Evolutionary conservation across 2,329 filamentous ascomycete genomes (phyloP).

Genomic region (Fusarium sp.): DNA sequence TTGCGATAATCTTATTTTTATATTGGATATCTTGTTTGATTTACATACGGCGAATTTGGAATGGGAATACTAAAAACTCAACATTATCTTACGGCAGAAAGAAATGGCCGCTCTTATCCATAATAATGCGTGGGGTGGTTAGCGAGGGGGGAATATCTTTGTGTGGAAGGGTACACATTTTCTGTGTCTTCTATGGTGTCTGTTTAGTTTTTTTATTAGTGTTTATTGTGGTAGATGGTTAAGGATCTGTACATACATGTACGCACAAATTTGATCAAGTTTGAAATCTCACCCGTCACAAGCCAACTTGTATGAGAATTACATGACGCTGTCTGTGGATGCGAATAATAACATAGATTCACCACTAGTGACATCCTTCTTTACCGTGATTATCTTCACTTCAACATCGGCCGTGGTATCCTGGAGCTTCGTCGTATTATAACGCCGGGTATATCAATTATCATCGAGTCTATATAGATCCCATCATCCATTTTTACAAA

Average conservation of each 20-base stretch:
- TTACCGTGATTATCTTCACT: background rate
- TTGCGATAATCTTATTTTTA: constrained; percentile 34
- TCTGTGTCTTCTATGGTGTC: constrained; percentile 38
- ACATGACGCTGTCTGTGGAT: background rate
- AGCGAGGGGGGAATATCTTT: constrained; percentile 38
- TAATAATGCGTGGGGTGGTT: constrained; percentile 46
- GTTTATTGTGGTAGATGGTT: constrained; percentile 35
- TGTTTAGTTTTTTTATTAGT: constrained; percentile 30
- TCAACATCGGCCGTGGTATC: background rate
- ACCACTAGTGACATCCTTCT: background rate
- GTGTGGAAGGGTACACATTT: constrained; percentile 16
- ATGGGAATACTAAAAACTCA: constrained; percentile 45
- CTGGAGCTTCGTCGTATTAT: constrained; percentile 5
- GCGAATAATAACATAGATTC: background rate
- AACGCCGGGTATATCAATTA: constrained; percentile 41
- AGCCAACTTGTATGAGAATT: background rate
- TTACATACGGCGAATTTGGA: constrained; percentile 40
- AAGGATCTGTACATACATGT: constrained; percentile 43
- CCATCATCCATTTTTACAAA: constrained; percentile 9
- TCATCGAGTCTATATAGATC: constrained; percentile 23
- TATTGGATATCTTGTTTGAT: constrained; percentile 18
- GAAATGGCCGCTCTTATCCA: constrained; percentile 34
- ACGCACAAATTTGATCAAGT: constrained; percentile 47
- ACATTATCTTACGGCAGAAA: constrained; percentile 35
- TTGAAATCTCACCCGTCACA: constrained; percentile 16